phyloP scores from a whole-genome alignment of 2,329 filamentous ascomycete genomes.

The Tolypocladium sp. region DNA sequence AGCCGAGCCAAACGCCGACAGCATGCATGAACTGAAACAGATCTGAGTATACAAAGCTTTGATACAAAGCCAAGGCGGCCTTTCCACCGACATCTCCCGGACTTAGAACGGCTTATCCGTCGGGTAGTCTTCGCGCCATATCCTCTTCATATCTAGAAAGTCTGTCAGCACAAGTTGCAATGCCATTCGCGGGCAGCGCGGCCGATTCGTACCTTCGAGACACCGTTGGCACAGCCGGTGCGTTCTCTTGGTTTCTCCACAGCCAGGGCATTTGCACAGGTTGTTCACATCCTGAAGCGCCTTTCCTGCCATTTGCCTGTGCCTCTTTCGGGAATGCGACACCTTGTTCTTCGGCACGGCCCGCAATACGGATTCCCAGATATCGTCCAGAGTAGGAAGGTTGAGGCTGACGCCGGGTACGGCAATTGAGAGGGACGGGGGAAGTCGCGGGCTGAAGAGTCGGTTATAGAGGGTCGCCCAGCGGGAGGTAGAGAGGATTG shows the following conservation, averaged over 20 bases:
- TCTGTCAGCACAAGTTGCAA: neutral
- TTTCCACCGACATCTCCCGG: constrained; percentile 3
- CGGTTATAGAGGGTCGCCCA: constrained; percentile 34
- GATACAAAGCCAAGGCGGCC: constrained; percentile 12
- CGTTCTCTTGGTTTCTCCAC: constrained; percentile 78
- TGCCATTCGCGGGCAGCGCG: neutral
- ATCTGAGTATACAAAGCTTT: constrained; percentile 20
- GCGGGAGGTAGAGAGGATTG: constrained; percentile 29
- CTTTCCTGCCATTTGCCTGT: constrained; percentile 92
- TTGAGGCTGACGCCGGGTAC: constrained; percentile 51
- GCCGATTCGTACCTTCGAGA: constrained; percentile 57
- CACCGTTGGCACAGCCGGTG: constrained; percentile 86
- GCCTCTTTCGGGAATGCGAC: constrained; percentile 89
- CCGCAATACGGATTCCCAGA: constrained; percentile 88
- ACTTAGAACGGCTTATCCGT: constrained; percentile 21
- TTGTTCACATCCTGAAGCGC: constrained; percentile 82
- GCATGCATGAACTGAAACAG: constrained; percentile 20
- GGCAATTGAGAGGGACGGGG: constrained; percentile 46
- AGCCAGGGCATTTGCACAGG: constrained; percentile 82
- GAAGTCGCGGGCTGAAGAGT: constrained; percentile 35
- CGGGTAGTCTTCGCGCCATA: constrained; percentile 31
- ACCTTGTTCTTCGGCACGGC: constrained; percentile 99
- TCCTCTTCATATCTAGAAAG: constrained; percentile 32
- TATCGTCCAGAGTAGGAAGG: constrained; percentile 55
- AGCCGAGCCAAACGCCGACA: constrained; percentile 22